Evolutionary conservation across 345 rosid species (phyloP), one percentile per base, ranked within the genome.

Genomic region (Mangifera indica): DNA sequence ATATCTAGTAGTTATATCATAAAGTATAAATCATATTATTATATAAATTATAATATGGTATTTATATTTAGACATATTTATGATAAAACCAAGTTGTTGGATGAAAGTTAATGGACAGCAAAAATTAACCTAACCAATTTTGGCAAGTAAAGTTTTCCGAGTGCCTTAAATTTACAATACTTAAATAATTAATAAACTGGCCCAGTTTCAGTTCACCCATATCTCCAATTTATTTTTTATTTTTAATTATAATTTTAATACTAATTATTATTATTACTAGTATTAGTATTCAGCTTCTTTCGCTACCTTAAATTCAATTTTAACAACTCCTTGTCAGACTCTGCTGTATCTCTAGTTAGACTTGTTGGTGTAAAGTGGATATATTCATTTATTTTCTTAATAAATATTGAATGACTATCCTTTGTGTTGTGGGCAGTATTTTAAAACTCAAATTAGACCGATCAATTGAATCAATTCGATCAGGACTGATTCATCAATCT

Each of bases 241-340:
- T 34, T 34, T 34, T 34, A 34, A 3, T 34, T 34, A 34, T 3
- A 34, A 67, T n/a, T 67, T 52, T 67, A 20, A 67, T 67, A 32
- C 60, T 32, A 54, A 14, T 55, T 55, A 55, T 69, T 42, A 29
- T 29, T 1, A 29, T 29, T 1, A 29, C 3, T 1, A 29, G 1
- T 1, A 17, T 25, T 45, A 69, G 42, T 69, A 34, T 37, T 58
- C 44, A 57, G 56, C 73, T 44, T 70, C 73, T 58, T 70, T 45
- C 73, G 25, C 18, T 64, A 46, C 37, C 14, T 13, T 7, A 15
- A 57, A 40, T 67, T 29, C n/a, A 42, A 24, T 42, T 56, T 22
- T 25, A 42, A 7, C 42, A 5, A 37, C 29, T 56, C 55, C 51
- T 42, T 37, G 72, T 21, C 72, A 29, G 48, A 7, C 34, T 68